Percentiles rank a stretch among this genome's conserved stretches.
phyloP scores from a whole-genome alignment of 2,329 filamentous ascomycete species.

The Diaporthe ampelina region DNA sequence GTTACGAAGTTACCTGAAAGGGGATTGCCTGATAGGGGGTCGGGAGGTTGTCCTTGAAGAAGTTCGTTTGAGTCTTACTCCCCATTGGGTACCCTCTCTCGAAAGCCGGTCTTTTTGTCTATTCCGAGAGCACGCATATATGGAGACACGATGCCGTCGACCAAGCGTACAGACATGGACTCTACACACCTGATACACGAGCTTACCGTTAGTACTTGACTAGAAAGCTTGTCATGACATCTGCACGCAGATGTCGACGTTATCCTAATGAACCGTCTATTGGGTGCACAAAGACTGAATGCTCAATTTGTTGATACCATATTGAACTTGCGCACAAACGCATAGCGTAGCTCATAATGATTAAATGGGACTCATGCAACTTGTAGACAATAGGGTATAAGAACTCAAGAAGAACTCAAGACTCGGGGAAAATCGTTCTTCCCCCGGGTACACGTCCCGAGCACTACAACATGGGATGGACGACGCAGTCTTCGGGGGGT shows the following conservation, averaged over 20 bases:
- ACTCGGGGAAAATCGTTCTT: neutral
- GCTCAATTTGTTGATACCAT: neutral
- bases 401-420: neutral
- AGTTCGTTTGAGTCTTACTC: too few relatives aligned
- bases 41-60: too few relatives aligned
- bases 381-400: neutral
- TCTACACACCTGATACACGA: neutral
- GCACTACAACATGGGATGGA: neutral
- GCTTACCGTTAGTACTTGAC: neutral
- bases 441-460: neutral
- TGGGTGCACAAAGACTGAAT: neutral
- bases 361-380: neutral
- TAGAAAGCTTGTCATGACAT: neutral
- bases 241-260: neutral
- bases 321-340: neutral
- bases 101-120: neutral
- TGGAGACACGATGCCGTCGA: neutral
- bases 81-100: too few relatives aligned
- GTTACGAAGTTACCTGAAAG: too few relatives aligned
- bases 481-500: neutral
- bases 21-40: too few relatives aligned
- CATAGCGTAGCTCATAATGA: neutral
- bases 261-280: neutral
- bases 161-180: neutral
- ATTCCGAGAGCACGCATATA: neutral